phyloP scores from a whole-genome alignment of 2,329 filamentous ascomycete species.

The Magnaporthiopsis poae region DNA sequence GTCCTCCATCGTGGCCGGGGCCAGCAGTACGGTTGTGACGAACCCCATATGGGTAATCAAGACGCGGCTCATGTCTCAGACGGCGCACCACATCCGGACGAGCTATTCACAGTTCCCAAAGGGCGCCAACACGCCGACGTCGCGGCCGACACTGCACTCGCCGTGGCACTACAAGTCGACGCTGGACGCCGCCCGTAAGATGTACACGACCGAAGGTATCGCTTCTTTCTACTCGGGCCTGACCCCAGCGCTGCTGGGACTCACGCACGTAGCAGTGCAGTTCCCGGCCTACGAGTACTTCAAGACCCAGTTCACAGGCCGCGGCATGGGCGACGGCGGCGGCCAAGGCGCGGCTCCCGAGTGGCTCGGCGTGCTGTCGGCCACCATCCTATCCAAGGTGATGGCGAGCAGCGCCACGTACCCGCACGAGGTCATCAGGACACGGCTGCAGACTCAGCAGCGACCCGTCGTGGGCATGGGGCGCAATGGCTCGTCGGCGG shows the following conservation, averaged over 20 bases:
- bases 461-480: constrained; percentile 43
- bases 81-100: constrained; percentile 36
- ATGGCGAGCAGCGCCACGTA: constrained; percentile 92
- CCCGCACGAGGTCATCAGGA: constrained; percentile 91
- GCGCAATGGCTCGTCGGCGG: constrained; percentile 12
- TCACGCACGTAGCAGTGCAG: constrained; percentile 93
- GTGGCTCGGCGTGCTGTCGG: constrained; percentile 73
- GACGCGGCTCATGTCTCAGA: constrained; percentile 93
- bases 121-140: constrained; percentile 43
- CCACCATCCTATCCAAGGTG: constrained; percentile 88
- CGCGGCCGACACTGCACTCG: constrained; percentile 47
- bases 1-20: constrained; percentile 83
- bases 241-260: constrained; percentile 78
- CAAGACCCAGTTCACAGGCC: constrained; percentile 80
- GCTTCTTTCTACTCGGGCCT: constrained; percentile 90
- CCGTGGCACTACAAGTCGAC: constrained; percentile 89
- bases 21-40: constrained; percentile 83
- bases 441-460: constrained; percentile 85
- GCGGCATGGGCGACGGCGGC: constrained; percentile 64
- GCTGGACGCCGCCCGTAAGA: constrained; percentile 83
- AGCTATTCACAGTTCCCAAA: constrained; percentile 37
- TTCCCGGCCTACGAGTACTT: constrained; percentile 93
- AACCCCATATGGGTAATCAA: constrained; percentile 99
- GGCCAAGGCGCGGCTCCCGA: constrained; percentile 47
- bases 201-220: constrained; percentile 85